Percentiles rank a stretch among this genome's conserved stretches.
phyloP scores from a whole-genome alignment of 352 stramenopile genomes.

The Globisporangium abappressorium region DNA sequence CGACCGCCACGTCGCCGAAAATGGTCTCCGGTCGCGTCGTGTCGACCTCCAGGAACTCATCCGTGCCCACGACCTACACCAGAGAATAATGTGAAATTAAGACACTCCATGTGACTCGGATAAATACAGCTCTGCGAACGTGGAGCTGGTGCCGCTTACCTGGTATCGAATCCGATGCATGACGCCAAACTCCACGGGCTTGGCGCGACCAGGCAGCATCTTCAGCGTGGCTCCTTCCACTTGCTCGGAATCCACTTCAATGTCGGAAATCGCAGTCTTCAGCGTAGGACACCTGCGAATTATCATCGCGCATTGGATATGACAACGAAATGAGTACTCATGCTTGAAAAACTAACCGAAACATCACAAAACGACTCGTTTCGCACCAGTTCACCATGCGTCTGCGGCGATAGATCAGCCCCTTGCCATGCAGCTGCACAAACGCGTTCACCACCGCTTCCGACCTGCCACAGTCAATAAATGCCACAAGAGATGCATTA shows the following conservation, averaged over 20 bases:
- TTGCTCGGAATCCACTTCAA: constrained; percentile 98
- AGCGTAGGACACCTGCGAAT: constrained; percentile 78
- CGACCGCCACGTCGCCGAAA: constrained; percentile 97
- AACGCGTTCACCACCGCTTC: constrained; percentile 65
- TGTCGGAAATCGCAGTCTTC: constrained; percentile 94
- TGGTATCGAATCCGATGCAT: constrained; percentile 83
- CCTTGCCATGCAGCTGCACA: constrained; percentile 93
- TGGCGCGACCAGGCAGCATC: constrained; percentile 63
- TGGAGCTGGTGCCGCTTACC: constrained; percentile 15
- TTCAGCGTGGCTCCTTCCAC: constrained; percentile 88
- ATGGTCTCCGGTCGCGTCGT: constrained; percentile 99
- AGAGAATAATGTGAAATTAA: neutral
- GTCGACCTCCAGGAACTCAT: constrained; percentile 90
- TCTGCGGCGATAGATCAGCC: constrained; percentile 95
- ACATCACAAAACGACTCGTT: neutral
- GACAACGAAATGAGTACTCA: neutral
- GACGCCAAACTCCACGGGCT: constrained; percentile 79
- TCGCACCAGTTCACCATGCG: constrained; percentile 99
- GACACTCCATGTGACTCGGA: neutral
- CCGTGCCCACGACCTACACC: constrained; percentile 41
- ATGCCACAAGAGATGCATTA: neutral
- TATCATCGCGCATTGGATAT: neutral
- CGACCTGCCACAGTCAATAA: constrained; percentile 21
- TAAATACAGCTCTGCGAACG: neutral
- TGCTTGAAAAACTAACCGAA: neutral